phyloP scores from a whole-genome alignment of 306 rosid genomes.

The Gastrolobium bilobum region DNA sequence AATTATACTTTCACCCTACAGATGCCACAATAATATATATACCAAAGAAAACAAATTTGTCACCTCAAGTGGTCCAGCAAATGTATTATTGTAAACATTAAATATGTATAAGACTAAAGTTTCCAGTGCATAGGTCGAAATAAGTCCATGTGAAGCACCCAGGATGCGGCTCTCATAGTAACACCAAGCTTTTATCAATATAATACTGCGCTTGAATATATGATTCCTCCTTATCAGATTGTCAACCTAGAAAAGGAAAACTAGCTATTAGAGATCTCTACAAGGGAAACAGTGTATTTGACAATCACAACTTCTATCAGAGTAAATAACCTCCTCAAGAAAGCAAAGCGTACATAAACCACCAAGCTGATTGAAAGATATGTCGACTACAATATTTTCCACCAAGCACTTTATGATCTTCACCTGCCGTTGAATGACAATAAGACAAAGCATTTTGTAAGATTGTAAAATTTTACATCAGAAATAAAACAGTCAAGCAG shows the following conservation, averaged over 20 bases:
- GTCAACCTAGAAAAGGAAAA: slow-evolving; percentile 67
- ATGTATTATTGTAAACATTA: slow-evolving; percentile 65
- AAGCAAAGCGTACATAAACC: slow-evolving; percentile 90
- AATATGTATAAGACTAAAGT: slow-evolving; percentile 82
- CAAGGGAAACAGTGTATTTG: background rate
- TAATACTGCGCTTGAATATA: slow-evolving; percentile 82
- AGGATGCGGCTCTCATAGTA: slow-evolving; percentile 85
- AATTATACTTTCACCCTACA: background rate
- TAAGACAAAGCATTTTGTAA: slow-evolving; percentile 1
- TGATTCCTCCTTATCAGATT: slow-evolving; percentile 63
- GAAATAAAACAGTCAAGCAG: background rate
- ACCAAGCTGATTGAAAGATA: slow-evolving; percentile 84
- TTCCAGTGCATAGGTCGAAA: slow-evolving; percentile 90
- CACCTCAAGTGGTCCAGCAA: slow-evolving; percentile 95
- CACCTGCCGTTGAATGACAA: slow-evolving; percentile 65
- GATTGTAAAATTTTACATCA: background rate
- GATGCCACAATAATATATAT: slow-evolving; percentile 21
- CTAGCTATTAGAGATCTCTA: slow-evolving; percentile 21
- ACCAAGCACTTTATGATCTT: slow-evolving; percentile 83
- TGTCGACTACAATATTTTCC: slow-evolving; percentile 82
- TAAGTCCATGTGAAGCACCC: slow-evolving; percentile 90
- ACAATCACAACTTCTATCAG: slow-evolving; percentile 11
- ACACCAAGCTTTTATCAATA: slow-evolving; percentile 96
- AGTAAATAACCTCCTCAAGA: slow-evolving; percentile 74
- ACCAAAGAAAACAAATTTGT: slow-evolving; percentile 33